Evolutionary conservation across 2,329 filamentous ascomycete genomes (phyloP).

Genomic region (Neocatenulostroma microsporum): DNA sequence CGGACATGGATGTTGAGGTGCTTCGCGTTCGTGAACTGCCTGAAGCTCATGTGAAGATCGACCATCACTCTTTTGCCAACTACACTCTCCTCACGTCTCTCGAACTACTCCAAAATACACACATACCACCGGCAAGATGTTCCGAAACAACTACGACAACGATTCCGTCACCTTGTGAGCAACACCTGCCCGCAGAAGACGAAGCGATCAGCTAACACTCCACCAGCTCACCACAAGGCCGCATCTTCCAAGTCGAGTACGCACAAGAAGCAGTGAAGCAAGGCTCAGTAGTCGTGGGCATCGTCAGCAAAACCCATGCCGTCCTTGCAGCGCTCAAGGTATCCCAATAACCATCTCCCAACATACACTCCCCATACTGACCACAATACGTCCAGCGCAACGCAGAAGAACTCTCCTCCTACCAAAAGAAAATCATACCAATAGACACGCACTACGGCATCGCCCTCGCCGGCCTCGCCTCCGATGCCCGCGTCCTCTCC

Average conservation of each 20-base stretch:
- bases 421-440: constrained; percentile 98
- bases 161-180: constrained; percentile 97
- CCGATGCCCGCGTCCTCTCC: constrained; percentile 95
- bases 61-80: too few species aligned
- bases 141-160: constrained; percentile 99
- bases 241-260: constrained; percentile 99
- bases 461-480: constrained; percentile 92
- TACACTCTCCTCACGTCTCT: constrained; percentile 8
- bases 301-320: constrained; percentile 96
- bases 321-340: constrained; percentile 97
- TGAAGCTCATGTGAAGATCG: too few species aligned
- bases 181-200: constrained; percentile 12
- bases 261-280: constrained; percentile 98
- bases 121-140: constrained; percentile 57
- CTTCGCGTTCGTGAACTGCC: constrained; percentile 6
- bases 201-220: constrained; percentile 4
- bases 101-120: constrained; percentile 6
- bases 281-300: constrained; percentile 92
- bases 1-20: constrained; percentile 1
- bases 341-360: constrained; percentile 14
- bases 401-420: constrained; percentile 97
- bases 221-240: constrained; percentile 86
- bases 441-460: constrained; percentile 94
- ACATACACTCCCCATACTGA: constrained; percentile 1
- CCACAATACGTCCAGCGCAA: constrained; percentile 59